Base-by-base conservation (phyloP, 371 early-diverging fungal species). In the Dichotomocladium elegans region DNA sequence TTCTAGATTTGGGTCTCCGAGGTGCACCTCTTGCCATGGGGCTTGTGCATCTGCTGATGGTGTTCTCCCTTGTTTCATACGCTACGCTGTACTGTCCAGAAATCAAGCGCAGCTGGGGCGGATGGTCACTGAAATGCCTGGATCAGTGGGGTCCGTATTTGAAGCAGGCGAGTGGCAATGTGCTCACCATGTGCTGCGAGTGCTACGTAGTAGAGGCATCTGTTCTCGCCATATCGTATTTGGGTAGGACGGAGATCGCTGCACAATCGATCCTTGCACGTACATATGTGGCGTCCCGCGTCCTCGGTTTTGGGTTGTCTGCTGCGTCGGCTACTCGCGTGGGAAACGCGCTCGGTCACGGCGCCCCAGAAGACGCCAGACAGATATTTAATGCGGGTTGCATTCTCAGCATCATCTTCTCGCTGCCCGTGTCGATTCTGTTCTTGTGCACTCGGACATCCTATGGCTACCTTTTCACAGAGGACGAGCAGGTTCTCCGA, bases 401-500 rank as follows among this genome's bases (percentile, higher is more conserved):
- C 14, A 34, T 33, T 33, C 31, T 48, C 49, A 30, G 31, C 5
- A 24, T 48, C 15, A 24, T 35, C 11, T 48, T 33, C 11, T 33
- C 49, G 1, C 21, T 33, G 14, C 49, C 49, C 11, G 35, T 48
- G 3, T 70, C 60, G 0, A 40, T 45, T 0, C 64, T 79, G 48
- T 53, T 62, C 45, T 25, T 57, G 11, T 7, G 41, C 3, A 42
- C 72, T 31, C 72, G 79, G 47, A 53, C 65, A 14, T 56, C 62
- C 31, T 78, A 79, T 69, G 80, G 81, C 3, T 61, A 55, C n/a
- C 47, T 86, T 19, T 87, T 86, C 56, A 80, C 79, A 22, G 54
- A 70, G 24, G 88, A 90, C 57, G 53, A 47, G 0, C 68, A 68
- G 0, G 88, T 93, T 3, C 67, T 88, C 17, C 51, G 42, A 15